phyloP scores from a whole-genome alignment of 2,329 filamentous ascomycete species.

The Botrytis sinoallii region DNA sequence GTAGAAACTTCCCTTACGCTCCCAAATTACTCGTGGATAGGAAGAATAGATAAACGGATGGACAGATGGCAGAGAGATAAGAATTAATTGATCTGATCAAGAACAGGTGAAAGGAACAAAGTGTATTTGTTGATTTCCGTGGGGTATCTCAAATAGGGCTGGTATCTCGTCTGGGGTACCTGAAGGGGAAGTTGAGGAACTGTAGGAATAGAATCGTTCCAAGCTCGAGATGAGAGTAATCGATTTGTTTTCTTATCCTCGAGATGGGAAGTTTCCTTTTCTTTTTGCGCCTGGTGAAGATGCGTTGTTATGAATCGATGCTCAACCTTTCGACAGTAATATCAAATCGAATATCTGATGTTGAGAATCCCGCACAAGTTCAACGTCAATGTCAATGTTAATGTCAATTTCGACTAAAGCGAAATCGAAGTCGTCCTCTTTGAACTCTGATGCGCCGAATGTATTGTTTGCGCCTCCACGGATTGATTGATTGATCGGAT shows the following conservation, averaged over 20 bases:
- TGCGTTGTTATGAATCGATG: not conserved
- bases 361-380: not conserved
- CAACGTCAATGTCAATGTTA: not conserved
- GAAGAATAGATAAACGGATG: not conserved
- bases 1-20: not conserved
- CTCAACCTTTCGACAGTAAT: not conserved
- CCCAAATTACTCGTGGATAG: not conserved
- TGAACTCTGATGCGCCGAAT: not conserved
- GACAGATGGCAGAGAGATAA: not conserved
- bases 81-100: not conserved
- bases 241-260: not conserved
- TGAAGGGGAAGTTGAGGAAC: not conserved
- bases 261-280: not conserved
- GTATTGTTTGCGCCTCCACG: not conserved
- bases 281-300: not conserved
- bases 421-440: not conserved
- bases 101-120: not conserved
- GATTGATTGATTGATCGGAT: not conserved
- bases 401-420: not conserved
- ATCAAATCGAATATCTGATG: not conserved
- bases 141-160: constrained; percentile 1
- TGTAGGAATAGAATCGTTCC: not conserved
- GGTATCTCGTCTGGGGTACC: not conserved
- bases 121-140: not conserved
- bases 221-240: not conserved